Base-by-base conservation (phyloP, 805 yeast species). In the Metschnikowia cerradonensis region DNA sequence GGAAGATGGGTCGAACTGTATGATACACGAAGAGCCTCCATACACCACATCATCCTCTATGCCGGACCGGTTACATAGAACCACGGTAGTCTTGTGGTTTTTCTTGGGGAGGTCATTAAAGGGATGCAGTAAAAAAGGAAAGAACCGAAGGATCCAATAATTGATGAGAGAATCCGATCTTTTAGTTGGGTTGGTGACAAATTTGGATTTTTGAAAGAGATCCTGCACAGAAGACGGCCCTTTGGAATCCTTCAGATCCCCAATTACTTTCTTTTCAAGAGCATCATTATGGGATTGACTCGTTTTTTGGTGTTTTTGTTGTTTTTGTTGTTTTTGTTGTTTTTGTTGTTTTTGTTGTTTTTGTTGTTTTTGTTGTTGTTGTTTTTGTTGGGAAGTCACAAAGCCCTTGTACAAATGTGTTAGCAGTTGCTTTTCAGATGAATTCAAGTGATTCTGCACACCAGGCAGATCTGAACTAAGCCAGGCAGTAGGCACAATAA, bases 401-500 rank as follows among this genome's bases (percentile, higher is more conserved):
- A 22, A 36, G 23, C 35, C 17, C 4, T 7, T 6, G 33, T 35
- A 44, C 13, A 34, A 23, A 3, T 6, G 20, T 6, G 32, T 6
- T 15, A 44, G 32, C 14, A 7, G 20, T 45, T 26, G 47, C 3
- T 34, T 35, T 23, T 44, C 22, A 3, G 39, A 3, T 13, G 39
- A 4, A 11, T 23, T 26, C 31, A 48, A 52, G 47, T 30, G 51
- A 22, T 56, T 64, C 47, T 60, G 52, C 15, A 67, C 57, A 1
- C 72, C 66, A 0, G 78, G 78, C 0, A 90, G 78, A 41, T 68
- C 62, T 0, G 79, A 71, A 37, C 79, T 76, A 55, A 89, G 71
- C 97, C 97, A 91, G 0, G 95, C 95, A 79, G 87, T 90, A 1
- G 97, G 96, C 52, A 86, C 81, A 13, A 91, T 62, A 0, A 88